Conservation (phyloP, 805 yeast species). For the Komagataella kurtzmanii region DNA sequence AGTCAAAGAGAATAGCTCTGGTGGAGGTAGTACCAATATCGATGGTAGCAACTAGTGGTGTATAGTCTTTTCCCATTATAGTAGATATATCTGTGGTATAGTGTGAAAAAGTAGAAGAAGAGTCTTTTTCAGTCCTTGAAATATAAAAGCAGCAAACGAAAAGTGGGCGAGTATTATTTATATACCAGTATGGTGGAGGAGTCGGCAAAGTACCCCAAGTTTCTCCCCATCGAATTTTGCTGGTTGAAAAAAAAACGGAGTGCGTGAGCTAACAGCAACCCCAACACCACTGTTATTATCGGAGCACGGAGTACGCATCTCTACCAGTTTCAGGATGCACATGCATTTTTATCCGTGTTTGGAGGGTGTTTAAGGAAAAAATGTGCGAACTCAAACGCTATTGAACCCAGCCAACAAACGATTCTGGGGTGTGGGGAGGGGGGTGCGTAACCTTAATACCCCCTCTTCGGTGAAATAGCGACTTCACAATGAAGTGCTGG, state of each 20-base stretch:
- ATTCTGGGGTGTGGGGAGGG: neutral
- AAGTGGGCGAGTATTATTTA: neutral
- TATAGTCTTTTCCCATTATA: slow-evolving; percentile 1
- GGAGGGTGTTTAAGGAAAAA: neutral
- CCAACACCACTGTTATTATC: neutral
- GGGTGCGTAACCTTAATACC: neutral
- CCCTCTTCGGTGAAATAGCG: neutral
- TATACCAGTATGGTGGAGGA: neutral
- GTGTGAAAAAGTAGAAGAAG: neutral
- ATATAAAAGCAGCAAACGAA: neutral
- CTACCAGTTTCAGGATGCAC: neutral
- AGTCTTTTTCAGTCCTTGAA: neutral
- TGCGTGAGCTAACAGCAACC: neutral
- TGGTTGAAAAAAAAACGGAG: neutral
- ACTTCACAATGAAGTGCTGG: too few species aligned
- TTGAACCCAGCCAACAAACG: neutral
- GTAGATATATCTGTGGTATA: neutral
- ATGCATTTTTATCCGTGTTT: neutral
- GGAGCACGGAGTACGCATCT: neutral
- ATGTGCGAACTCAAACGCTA: neutral
- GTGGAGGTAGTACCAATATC: slow-evolving; percentile 92
- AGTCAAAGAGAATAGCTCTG: slow-evolving; percentile 69
- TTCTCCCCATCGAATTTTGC: neutral
- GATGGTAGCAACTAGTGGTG: slow-evolving; percentile 49
- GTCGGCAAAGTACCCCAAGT: neutral